Evolutionary conservation across 345 rosid genomes (phyloP), one percentile per base, ranked within the genome.

Genomic region (Citrus medica): DNA sequence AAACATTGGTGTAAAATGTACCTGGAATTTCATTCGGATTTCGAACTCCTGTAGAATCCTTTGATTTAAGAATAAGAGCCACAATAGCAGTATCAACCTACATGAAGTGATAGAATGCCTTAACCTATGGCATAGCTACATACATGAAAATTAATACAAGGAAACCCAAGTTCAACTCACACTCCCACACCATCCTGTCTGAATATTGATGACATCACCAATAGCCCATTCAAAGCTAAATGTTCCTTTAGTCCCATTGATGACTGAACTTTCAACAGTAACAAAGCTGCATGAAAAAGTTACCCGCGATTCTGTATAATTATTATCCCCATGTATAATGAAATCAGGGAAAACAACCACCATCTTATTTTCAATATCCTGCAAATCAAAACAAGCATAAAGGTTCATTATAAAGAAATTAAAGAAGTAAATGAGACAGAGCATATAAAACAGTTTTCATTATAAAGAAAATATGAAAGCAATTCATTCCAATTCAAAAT

Each of bases 71-170:
- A 46, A 37, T 69, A 75, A 90, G 81, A 73, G 75, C 81, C 59
- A 89, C 66, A n/a, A 80, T n/a, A 68, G 93, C 97, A 77, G 94
- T 85, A 80, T 86, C 89, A 84, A 92, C 87, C 97, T 90, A 76
- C 75, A 85, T 71, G 56, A 48, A 82, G 72, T 19, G 30, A 51
- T 16, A 37, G 16, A 70, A 38, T 73, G 46, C 28, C 68, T 77
- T 28, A 82, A 67, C 33, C 22, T n/a, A 67, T 67, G 38, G 28
- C 48, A 80, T 78, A 61, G 74, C 27, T 27, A 62, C 22, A 38
- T 46, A 22, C 3, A 55, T 69, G 76, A 37, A 28, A 24, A 74
- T 71, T 59, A 13, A 58, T 56, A 60, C 33, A 55, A 78, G 33
- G 55, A 71, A 53, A 35, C 42, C 76, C 53, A 9, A 28, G 56